A percentile compares a stretch with the other conserved stretches of the same genome.
Evolutionary conservation across 129 eudicot genomes (phyloP).

Genomic region (Flaveria brownii): DNA sequence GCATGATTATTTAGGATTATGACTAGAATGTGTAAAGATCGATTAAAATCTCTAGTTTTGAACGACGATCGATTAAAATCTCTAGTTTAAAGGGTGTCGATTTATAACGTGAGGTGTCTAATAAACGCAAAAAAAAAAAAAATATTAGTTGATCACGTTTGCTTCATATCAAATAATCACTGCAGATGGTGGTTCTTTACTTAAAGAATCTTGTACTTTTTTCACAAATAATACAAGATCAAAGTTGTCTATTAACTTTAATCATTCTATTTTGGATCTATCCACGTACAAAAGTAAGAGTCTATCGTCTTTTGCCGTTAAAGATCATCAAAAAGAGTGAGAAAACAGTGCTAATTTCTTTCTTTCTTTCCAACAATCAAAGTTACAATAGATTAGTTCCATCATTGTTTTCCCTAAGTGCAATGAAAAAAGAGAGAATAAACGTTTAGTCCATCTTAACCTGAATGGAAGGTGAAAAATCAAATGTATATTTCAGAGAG

Average conservation of each 20-base stretch:
- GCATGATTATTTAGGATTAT: no score
- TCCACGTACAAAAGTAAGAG: constrained; percentile 22
- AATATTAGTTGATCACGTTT: background rate
- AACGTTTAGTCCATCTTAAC: no score
- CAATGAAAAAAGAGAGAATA: background rate
- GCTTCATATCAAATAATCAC: constrained; percentile 22
- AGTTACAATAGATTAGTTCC: constrained; percentile 1
- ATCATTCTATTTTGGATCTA: constrained; percentile 37
- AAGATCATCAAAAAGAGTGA: constrained; percentile 20
- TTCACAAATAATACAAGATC: constrained; percentile 16
- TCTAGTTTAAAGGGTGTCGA: no score
- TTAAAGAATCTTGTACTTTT: constrained; percentile 30
- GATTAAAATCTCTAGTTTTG: no score
- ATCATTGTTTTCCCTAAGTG: background rate
- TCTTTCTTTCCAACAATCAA: constrained; percentile 24
- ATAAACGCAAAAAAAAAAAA: no score
- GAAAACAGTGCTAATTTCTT: constrained; percentile 8
- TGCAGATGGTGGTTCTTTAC: constrained; percentile 22
- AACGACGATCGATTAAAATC: no score
- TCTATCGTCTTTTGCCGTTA: constrained; percentile 20
- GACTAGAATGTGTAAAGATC: no score
- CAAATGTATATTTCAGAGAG: no score
- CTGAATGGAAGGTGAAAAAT: no score
- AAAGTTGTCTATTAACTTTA: constrained; percentile 36
- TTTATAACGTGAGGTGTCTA: no score